A percentile compares a stretch with the other conserved stretches of the same genome.
These are phyloP conservation scores for Pestalotiopsis sp. DNA, from an alignment of 2,329 filamentous ascomycete species.

Conservation along the genomic window DNA sequence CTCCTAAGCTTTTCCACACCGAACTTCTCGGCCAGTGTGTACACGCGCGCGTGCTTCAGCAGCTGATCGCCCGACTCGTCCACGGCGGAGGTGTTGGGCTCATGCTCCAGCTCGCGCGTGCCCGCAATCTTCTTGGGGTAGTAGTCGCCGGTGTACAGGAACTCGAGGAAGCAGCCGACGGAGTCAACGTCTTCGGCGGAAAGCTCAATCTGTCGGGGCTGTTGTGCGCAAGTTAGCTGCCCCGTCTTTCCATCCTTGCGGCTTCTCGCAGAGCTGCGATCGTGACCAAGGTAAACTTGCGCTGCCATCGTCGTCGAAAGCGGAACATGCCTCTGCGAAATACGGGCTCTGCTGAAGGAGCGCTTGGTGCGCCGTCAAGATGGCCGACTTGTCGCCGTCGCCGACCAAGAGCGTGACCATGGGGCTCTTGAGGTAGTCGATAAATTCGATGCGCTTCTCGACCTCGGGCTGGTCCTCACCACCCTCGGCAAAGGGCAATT, in stretches of 20 bases:
- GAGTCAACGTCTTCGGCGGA: conserved; percentile 70
- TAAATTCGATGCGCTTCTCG: conserved; percentile 46
- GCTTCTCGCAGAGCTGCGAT: too few species aligned
- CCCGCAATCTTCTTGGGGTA: conserved; percentile 71
- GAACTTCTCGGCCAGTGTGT: conserved; percentile 84
- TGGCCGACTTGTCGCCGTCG: conserved; percentile 57
- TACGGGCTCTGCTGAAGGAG: conserved; percentile 76
- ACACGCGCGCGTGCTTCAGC: conserved; percentile 85
- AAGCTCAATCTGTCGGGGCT: conserved; percentile 71
- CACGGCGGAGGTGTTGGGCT: conserved; percentile 64
- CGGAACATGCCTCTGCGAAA: conserved; percentile 65
- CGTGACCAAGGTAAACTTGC: conserved; percentile 45
- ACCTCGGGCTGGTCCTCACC: conserved; percentile 39
- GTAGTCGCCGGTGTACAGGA: conserved; percentile 84
- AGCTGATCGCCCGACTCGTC: conserved; percentile 83
- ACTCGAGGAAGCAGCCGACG: conserved; percentile 80
- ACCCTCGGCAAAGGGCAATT: conserved; percentile 29
- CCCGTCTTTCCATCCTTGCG: neutral
- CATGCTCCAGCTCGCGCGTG: conserved; percentile 69
- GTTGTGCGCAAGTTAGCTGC: conserved; percentile 9
- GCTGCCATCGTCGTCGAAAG: conserved; percentile 62
- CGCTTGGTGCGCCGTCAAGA: conserved; percentile 78
- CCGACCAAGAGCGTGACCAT: conserved; percentile 71
- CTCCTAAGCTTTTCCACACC: conserved; percentile 69
- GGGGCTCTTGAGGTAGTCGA: conserved; percentile 68